Evolutionary conservation across 352 stramenopile genomes (phyloP).

Genomic region (Phytophthora syringae): DNA sequence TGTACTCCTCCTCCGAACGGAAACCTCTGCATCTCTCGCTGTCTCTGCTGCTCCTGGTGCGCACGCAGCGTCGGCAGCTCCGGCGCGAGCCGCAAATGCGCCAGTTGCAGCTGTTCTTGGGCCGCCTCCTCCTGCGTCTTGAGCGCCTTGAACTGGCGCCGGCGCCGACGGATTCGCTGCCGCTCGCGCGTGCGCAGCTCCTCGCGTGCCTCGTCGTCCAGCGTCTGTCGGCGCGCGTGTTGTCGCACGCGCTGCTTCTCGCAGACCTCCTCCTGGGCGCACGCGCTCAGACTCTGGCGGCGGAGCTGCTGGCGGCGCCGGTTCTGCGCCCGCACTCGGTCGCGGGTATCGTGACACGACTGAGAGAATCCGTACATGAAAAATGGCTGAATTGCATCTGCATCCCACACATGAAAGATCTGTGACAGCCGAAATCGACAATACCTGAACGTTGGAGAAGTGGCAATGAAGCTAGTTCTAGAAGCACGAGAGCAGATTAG

Average conservation of each 20-base stretch:
- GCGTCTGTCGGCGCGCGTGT: slow-evolving; percentile 43
- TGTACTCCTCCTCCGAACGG: slow-evolving; percentile 38
- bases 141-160: slow-evolving; percentile 24
- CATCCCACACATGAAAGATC: too few relatives aligned
- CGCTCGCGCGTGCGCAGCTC: slow-evolving; percentile 54
- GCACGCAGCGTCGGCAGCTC: slow-evolving; percentile 36
- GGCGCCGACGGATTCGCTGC: slow-evolving; percentile 47
- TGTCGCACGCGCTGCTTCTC: slow-evolving; percentile 56
- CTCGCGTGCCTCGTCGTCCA: slow-evolving; percentile 51
- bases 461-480: too few relatives aligned
- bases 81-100: slow-evolving; percentile 24
- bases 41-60: slow-evolving; percentile 34
- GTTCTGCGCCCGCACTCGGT: slow-evolving; percentile 65
- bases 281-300: slow-evolving; percentile 50
- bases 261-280: slow-evolving; percentile 36
- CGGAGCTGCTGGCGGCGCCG: slow-evolving; percentile 60
- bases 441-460: too few relatives aligned
- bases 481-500: too few relatives aligned
- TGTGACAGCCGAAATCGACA: too few relatives aligned
- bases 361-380: too few relatives aligned
- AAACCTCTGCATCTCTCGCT: slow-evolving; percentile 28
- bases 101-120: slow-evolving; percentile 17
- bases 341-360: slow-evolving; percentile 31
- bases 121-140: slow-evolving; percentile 2
- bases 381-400: too few relatives aligned